Evolutionary conservation across 345 rosid species (phyloP).

Genomic region (Rhodamnia argentea): DNA sequence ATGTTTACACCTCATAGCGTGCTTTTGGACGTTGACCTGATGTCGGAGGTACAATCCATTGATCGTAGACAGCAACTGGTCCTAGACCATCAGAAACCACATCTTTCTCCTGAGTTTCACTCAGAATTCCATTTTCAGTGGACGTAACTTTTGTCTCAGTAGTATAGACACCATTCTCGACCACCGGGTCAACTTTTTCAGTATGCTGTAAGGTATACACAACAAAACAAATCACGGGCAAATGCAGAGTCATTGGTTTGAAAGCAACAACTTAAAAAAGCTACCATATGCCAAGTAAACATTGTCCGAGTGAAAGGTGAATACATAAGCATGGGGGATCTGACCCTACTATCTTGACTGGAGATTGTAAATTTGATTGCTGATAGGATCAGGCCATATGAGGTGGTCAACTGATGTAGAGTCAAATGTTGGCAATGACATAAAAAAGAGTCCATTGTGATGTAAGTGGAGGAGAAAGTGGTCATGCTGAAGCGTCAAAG

Average conservation of each 20-base stretch:
- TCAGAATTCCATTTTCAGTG: slow-evolving; percentile 48
- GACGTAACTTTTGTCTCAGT: slow-evolving; percentile 63
- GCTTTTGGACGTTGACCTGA: slow-evolving; percentile 82
- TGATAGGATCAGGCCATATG: neutral
- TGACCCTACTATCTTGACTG: neutral
- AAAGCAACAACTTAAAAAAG: neutral
- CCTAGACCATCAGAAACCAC: slow-evolving; percentile 77
- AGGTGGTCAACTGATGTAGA: neutral
- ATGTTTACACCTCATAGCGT: slow-evolving; percentile 72
- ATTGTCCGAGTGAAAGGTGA: neutral
- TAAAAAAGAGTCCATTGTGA: neutral
- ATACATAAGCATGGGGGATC: neutral
- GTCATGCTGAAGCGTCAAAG: neutral
- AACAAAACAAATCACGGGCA: neutral
- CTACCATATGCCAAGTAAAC: neutral
- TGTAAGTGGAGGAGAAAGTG: neutral
- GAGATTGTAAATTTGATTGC: neutral
- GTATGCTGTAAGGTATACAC: slow-evolving; percentile 27
- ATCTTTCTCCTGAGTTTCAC: slow-evolving; percentile 87
- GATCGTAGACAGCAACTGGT: slow-evolving; percentile 75
- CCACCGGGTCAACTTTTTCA: slow-evolving; percentile 39
- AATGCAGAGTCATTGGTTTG: neutral
- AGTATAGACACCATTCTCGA: slow-evolving; percentile 52
- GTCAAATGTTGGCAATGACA: neutral
- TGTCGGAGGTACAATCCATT: slow-evolving; percentile 76